Evolutionary conservation across 306 rosid species (phyloP).

Genomic region (Cicer judaicum): DNA sequence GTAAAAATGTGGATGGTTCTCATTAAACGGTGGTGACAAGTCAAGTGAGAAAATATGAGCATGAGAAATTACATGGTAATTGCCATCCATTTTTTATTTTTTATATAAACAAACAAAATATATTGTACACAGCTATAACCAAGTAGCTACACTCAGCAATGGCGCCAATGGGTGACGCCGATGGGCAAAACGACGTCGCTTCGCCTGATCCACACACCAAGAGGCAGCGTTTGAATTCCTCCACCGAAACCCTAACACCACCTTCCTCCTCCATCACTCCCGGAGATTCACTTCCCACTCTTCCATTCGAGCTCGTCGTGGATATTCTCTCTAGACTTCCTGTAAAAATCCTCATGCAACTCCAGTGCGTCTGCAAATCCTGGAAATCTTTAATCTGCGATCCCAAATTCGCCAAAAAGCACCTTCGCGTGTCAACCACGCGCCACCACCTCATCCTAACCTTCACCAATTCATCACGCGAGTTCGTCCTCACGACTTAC

Average conservation of each 20-base stretch:
- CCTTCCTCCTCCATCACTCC: neutral
- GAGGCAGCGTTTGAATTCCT: slow-evolving; percentile 15
- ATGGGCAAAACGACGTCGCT: neutral
- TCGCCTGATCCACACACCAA: neutral
- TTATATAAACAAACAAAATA: too few relatives aligned
- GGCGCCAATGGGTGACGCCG: neutral
- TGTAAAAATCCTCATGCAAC: slow-evolving; percentile 33
- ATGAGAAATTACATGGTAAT: too few relatives aligned
- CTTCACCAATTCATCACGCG: neutral
- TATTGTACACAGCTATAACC: too few relatives aligned
- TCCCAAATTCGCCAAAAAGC: slow-evolving; percentile 41
- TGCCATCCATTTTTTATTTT: too few relatives aligned
- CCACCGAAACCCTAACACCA: too few relatives aligned
- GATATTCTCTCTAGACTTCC: slow-evolving; percentile 46
- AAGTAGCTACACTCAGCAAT: neutral
- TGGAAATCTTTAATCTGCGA: slow-evolving; percentile 47
- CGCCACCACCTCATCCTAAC: slow-evolving; percentile 1
- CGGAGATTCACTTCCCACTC: neutral
- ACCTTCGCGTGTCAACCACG: slow-evolving; percentile 19
- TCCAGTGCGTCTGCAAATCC: slow-evolving; percentile 41
- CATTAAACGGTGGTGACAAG: too few relatives aligned
- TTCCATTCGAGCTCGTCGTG: slow-evolving; percentile 42
- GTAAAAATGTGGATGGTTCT: too few relatives aligned
- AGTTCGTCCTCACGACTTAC: neutral
- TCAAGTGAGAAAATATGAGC: too few relatives aligned